phyloP scores from a whole-genome alignment of 2,329 filamentous ascomycete species.

The Botrytis aclada region DNA sequence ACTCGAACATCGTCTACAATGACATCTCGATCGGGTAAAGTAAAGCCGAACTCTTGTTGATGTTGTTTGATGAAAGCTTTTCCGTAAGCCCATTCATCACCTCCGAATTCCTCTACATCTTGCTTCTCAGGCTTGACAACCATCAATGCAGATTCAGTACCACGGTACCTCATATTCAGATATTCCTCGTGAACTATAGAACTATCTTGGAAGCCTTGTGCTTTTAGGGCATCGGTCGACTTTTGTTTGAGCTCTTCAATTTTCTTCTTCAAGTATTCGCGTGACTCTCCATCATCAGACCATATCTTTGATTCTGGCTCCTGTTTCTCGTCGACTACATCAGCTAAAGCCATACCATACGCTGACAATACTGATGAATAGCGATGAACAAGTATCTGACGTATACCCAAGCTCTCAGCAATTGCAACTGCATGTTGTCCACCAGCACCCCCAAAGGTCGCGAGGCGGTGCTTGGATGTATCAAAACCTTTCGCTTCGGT shows the following conservation, averaged over 20 bases:
- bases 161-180: slow-evolving; percentile 88
- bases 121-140: slow-evolving; percentile 68
- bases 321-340: slow-evolving; percentile 88
- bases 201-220: slow-evolving; percentile 74
- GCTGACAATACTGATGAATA: slow-evolving; percentile 89
- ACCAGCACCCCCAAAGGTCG: slow-evolving; percentile 88
- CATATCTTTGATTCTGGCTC: slow-evolving; percentile 67
- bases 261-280: slow-evolving; percentile 64
- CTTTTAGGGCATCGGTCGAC: slow-evolving; percentile 62
- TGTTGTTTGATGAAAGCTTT: slow-evolving; percentile 84
- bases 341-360: slow-evolving; percentile 88
- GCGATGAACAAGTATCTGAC: slow-evolving; percentile 79
- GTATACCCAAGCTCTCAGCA: slow-evolving; percentile 77
- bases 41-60: slow-evolving; percentile 91
- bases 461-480: slow-evolving; percentile 83
- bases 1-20: slow-evolving; percentile 88
- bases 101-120: slow-evolving; percentile 57
- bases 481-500: slow-evolving; percentile 93
- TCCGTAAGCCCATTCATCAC: slow-evolving; percentile 78
- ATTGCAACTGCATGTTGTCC: slow-evolving; percentile 93
- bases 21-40: slow-evolving; percentile 77
- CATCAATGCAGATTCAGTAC: slow-evolving; percentile 90
- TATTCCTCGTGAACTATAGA: slow-evolving; percentile 87
- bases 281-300: slow-evolving; percentile 55
- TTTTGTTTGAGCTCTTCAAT: slow-evolving; percentile 78